phyloP scores from a whole-genome alignment of 1,284 basidiomycete species.

The Porodaedalea pini region DNA sequence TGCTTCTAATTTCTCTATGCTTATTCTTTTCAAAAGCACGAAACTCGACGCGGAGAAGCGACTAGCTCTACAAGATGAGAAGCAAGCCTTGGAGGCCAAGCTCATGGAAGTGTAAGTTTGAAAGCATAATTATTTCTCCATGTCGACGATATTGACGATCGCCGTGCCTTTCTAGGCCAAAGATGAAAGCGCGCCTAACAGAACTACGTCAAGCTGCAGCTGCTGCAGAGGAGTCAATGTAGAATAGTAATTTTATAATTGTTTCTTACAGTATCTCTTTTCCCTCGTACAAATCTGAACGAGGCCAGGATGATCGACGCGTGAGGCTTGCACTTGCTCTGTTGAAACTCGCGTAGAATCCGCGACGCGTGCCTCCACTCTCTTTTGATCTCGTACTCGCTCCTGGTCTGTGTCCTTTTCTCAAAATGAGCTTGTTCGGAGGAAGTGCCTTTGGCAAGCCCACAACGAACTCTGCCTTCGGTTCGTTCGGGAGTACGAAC shows the following conservation, averaged over 20 bases:
- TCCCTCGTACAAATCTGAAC: not conserved
- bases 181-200: slow-evolving; percentile 45
- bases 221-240: not conserved
- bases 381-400: not conserved
- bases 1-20: slow-evolving; percentile 13
- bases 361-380: not conserved
- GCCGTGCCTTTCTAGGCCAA: slow-evolving; percentile 34
- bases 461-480: slow-evolving; percentile 4
- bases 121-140: not conserved
- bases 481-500: slow-evolving; percentile 15
- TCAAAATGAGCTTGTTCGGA: slow-evolving; percentile 14
- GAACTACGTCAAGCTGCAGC: slow-evolving; percentile 35
- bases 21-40: slow-evolving; percentile 47
- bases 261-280: not conserved
- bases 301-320: not conserved
- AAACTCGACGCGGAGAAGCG: slow-evolving; percentile 90
- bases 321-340: not conserved
- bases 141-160: not conserved
- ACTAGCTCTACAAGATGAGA: slow-evolving; percentile 91
- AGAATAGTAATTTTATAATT: not conserved
- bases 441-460: slow-evolving; percentile 14
- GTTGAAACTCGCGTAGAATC: not conserved
- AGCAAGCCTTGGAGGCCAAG: slow-evolving; percentile 77
- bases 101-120: slow-evolving; percentile 71
- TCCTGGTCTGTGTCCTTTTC: not conserved